Percentiles rank a stretch among this genome's conserved stretches.
Evolutionary conservation across 768 basidiomycete species (phyloP).

Genomic region (Chlorophyllum brunneum): DNA sequence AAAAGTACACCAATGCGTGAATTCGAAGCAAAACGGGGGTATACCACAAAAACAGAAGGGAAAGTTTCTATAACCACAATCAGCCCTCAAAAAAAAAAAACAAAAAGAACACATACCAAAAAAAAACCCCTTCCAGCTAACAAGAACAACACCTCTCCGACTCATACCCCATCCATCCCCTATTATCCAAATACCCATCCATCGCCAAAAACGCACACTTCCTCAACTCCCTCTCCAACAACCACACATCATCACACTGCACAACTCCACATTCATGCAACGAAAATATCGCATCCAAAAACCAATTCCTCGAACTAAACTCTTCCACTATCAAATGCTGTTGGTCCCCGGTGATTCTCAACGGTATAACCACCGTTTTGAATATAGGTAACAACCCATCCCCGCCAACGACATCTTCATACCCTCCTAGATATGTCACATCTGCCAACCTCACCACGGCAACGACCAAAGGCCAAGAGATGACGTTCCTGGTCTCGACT

Average conservation of each 20-base stretch:
- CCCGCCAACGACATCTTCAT: constrained; percentile 38
- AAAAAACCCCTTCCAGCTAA: not conserved
- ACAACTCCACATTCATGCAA: constrained; percentile 45
- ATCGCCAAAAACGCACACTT: constrained; percentile 45
- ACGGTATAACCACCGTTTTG: constrained; percentile 37
- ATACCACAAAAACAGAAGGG: too few relatives aligned
- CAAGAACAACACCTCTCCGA: not conserved
- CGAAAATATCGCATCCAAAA: constrained; percentile 41
- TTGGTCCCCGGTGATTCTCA: constrained; percentile 19
- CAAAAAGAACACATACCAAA: not conserved
- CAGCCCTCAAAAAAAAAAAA: not conserved
- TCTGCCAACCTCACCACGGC: constrained; percentile 41
- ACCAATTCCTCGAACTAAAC: constrained; percentile 46
- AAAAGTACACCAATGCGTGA: too few relatives aligned
- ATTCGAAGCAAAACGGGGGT: too few relatives aligned
- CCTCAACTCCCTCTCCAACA: constrained; percentile 43
- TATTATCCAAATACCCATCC: constrained; percentile 44
- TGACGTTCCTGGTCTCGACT: constrained; percentile 31
- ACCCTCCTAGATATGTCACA: constrained; percentile 37
- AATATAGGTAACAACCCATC: constrained; percentile 42
- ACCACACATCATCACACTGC: constrained; percentile 45
- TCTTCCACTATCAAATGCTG: constrained; percentile 25
- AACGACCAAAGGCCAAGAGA: constrained; percentile 38
- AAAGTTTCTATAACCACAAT: too few relatives aligned
- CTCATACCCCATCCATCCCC: constrained; percentile 23